Evolutionary conservation across 371 early-diverging fungal species (phyloP).

Genomic region (Mortierella sp.): DNA sequence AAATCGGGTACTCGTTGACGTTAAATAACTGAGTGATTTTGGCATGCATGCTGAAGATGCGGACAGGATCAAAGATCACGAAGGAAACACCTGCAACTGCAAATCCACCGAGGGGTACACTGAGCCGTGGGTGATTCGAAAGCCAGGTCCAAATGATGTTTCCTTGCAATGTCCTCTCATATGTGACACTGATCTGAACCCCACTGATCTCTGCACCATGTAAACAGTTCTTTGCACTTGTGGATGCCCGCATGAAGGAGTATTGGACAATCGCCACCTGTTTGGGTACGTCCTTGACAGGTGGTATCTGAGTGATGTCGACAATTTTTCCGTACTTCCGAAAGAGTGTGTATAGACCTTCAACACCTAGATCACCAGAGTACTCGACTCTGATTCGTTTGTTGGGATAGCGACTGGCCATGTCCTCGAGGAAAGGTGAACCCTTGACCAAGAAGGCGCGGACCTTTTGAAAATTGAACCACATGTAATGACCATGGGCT

Average conservation of each 20-base stretch:
- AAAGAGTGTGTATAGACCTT: conserved; percentile 79
- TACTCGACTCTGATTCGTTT: conserved; percentile 44
- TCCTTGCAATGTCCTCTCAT: conserved; percentile 71
- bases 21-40: conserved; percentile 84
- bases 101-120: conserved; percentile 80
- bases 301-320: conserved; percentile 75
- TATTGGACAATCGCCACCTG: conserved; percentile 86
- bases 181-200: conserved; percentile 75
- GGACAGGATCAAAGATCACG: conserved; percentile 91
- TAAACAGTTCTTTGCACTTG: conserved; percentile 91
- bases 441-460: conserved; percentile 80
- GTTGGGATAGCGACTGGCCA: conserved; percentile 80
- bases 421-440: conserved; percentile 89
- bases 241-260: conserved; percentile 79
- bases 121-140: conserved; percentile 76
- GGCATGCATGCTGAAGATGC: conserved; percentile 87
- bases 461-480: conserved; percentile 71
- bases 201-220: conserved; percentile 79
- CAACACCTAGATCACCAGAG: conserved; percentile 60
- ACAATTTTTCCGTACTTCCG: conserved; percentile 86
- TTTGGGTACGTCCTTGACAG: conserved; percentile 80
- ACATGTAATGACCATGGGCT: conserved; percentile 59
- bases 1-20: conserved; percentile 68
- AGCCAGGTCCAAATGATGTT: conserved; percentile 79
- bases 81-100: conserved; percentile 82